Base-by-base conservation (phyloP, 192 early-diverging fungal genomes). In the Coemansia sp. region DNA sequence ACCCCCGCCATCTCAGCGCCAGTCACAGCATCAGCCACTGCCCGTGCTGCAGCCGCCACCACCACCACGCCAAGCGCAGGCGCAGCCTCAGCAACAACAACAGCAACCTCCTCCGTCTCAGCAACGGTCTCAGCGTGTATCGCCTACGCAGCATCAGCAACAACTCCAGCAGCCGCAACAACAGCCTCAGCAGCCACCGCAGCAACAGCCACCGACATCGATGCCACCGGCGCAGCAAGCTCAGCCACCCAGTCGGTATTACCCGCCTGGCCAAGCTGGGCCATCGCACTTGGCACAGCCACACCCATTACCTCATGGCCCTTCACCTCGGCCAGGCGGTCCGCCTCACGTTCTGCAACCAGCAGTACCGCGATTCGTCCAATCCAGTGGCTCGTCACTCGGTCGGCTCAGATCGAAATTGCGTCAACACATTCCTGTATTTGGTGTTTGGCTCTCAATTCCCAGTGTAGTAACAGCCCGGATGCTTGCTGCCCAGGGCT, bases 361-460 rank as follows among this genome's bases (percentile, higher is more conserved):
- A 7, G 37, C 35, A 11, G 20, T 44, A 24, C 67, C 74, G 29
- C 74, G 68, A 4, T 52, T 53, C 8, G 50, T 55, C 11, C 18
- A 34, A 18, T n/a, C 59, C 3, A 37, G 64, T 11, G 66, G 62
- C 3, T 44, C 50, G 37, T 69, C 37, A 30, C 65, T 74, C 35
- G 58, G 62, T 39, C 71, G 81, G 43, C 70, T 83, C 32, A 69
- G 69, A 24, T 50, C 39, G 11, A 68, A 65, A 70, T 59, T 83
- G 49, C 72, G 55, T 44, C 72, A 77, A 49, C 71, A 70, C 53
- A 55, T 75, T 4, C 73, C 81, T 2, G 76, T 65, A 52, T 75
- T 75, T 69, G 81, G 81, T 32, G 65, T 83, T 6, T 83, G 81
- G 81, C 73, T 83, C 22, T 63, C 72, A 16, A 83, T 83, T 18